A percentile compares a stretch with the other conserved stretches of the same genome.
These are phyloP conservation scores for Allium fistulosum DNA, from an alignment of 106 monocot species.

Conservation along the genomic window DNA sequence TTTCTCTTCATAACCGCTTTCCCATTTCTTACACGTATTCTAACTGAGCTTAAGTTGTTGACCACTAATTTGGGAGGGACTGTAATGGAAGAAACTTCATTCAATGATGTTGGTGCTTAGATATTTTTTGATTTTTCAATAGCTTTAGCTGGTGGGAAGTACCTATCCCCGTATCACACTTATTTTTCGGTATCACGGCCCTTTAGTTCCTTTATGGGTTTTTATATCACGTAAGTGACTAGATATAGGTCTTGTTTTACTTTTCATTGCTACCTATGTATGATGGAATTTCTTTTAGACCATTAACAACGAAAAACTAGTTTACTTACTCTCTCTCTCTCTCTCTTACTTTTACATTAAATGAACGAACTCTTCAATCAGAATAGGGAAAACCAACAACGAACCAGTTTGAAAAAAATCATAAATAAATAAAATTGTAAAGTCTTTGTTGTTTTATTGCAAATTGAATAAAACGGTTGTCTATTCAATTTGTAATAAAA, in stretches of 20 bases:
- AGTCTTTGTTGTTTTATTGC: too few species aligned
- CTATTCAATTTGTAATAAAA: too few species aligned
- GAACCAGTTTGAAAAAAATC: too few species aligned
- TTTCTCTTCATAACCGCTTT: conserved; percentile 61
- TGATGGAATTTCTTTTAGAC: not conserved
- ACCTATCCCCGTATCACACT: too few species aligned
- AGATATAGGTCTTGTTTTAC: not conserved
- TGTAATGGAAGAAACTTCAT: conserved; percentile 41
- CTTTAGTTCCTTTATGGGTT: conserved; percentile 33
- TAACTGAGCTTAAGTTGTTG: conserved; percentile 54
- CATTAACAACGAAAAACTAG: not conserved
- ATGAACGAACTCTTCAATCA: too few species aligned
- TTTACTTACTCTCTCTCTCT: too few species aligned
- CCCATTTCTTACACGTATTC: conserved; percentile 46
- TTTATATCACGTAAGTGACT: conserved; percentile 13
- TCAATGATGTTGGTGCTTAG: conserved; percentile 57
- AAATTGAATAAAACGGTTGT: too few species aligned
- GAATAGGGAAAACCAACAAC: too few species aligned
- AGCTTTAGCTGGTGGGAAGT: conserved; percentile 26
- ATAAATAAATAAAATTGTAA: too few species aligned
- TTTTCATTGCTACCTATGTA: too few species aligned
- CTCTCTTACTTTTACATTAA: too few species aligned
- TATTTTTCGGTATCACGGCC: too few species aligned
- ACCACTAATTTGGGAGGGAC: conserved; percentile 34
- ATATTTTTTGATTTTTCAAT: conserved; percentile 46